These are phyloP conservation scores for Physaria fendleri DNA, from an alignment of 345 rosid genomes.

Conservation along the genomic window DNA sequence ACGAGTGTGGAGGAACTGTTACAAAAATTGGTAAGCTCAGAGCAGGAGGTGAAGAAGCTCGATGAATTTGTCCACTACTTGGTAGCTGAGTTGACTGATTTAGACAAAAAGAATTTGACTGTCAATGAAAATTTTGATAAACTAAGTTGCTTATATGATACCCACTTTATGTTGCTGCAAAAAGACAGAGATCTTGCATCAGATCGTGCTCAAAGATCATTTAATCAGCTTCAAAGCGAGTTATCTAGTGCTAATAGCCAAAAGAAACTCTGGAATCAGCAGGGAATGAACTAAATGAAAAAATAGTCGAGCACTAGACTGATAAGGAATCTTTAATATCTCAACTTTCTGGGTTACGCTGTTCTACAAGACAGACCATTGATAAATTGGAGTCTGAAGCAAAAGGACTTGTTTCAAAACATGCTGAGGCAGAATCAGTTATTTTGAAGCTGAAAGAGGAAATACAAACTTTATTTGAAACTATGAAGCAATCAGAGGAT, in stretches of 20 bases:
- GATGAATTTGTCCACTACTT: conserved; percentile 44
- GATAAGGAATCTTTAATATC: conserved; percentile 43
- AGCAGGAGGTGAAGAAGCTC: conserved; percentile 45
- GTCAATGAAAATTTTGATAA: conserved; percentile 43
- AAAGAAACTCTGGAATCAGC: conserved; percentile 46
- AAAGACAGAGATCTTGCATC: conserved; percentile 45
- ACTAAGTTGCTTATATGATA: conserved; percentile 44
- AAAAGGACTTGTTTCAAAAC: conserved; percentile 44
- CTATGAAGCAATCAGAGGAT: conserved; percentile 49
- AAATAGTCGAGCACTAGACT: conserved; percentile 52
- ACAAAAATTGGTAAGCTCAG: conserved; percentile 40
- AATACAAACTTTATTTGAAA: conserved; percentile 41
- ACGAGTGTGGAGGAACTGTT: conserved; percentile 42
- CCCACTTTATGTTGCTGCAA: conserved; percentile 47
- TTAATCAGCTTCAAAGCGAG: conserved; percentile 47
- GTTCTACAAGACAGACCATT: conserved; percentile 48
- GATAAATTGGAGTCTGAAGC: conserved; percentile 60
- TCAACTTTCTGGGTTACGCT: conserved; percentile 50
- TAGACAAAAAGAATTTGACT: conserved; percentile 49
- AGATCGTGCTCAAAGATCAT: conserved; percentile 42
- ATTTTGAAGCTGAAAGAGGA: conserved; percentile 52
- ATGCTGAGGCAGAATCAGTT: conserved; percentile 49
- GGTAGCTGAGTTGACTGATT: conserved; percentile 44
- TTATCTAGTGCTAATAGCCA: conserved; percentile 40
- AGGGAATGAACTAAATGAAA: conserved; percentile 40